phyloP scores from a whole-genome alignment of 2,329 filamentous ascomycete species.

The Zelopaecilomyces penicillatus region DNA sequence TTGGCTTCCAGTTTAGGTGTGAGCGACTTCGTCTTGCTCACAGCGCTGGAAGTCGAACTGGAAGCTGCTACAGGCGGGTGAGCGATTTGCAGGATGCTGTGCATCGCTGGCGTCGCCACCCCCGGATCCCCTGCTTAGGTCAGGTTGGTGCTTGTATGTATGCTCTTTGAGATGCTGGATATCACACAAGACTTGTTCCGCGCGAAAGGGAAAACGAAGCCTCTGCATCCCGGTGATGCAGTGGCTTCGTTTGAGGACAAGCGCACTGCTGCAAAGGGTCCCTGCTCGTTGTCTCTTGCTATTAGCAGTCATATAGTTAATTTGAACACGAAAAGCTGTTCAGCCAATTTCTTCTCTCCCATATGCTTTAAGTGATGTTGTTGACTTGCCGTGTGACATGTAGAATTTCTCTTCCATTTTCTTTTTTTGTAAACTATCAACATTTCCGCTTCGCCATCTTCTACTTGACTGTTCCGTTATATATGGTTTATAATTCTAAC shows the following conservation, averaged over 20 bases:
- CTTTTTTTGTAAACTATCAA: too few species aligned
- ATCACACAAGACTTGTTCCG: constrained; percentile 13
- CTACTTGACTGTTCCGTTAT: too few species aligned
- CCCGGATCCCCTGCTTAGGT: constrained; percentile 11
- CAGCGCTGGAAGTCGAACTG: constrained; percentile 10
- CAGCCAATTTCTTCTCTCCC: too few species aligned
- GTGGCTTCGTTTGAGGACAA: constrained; percentile 25
- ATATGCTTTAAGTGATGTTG: too few species aligned
- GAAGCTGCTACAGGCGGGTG: constrained; percentile 12
- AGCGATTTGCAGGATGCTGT: constrained; percentile 10
- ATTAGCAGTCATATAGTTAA: constrained; percentile 35
- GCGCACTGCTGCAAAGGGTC: constrained; percentile 26
- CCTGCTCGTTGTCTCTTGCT: constrained; percentile 31
- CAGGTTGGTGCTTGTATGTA: constrained; percentile 13
- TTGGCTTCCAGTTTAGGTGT: not conserved
- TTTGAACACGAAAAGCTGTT: constrained; percentile 21
- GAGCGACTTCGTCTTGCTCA: constrained; percentile 2
- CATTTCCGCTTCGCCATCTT: too few species aligned
- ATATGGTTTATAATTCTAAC: too few species aligned
- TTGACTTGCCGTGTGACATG: too few species aligned
- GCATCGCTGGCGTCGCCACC: constrained; percentile 14
- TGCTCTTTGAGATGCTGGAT: constrained; percentile 26
- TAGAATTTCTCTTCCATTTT: too few species aligned
- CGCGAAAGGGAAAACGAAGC: constrained; percentile 11
- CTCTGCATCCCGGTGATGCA: constrained; percentile 21